Conservation (phyloP, 148 eudicot genomes). For the Hydrangea macrophylla region DNA sequence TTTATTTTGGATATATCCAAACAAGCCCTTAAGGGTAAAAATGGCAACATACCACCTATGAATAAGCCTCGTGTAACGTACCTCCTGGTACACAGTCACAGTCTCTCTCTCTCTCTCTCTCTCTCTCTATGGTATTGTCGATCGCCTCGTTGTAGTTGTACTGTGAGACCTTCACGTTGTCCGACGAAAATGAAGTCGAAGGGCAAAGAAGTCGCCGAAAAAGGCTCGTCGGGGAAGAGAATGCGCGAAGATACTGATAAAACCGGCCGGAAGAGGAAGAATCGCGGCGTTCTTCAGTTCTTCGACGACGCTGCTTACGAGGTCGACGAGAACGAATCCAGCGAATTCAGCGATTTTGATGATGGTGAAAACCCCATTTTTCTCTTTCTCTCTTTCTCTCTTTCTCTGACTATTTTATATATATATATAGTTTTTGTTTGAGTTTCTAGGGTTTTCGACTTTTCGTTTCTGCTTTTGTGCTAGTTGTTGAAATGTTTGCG, state of each 20-base stretch:
- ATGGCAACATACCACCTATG: too few relatives aligned
- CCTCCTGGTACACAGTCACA: too few relatives aligned
- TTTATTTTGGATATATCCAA: too few relatives aligned
- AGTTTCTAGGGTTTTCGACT: not conserved
- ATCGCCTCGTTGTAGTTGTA: not conserved
- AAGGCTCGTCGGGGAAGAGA: conserved; percentile 32
- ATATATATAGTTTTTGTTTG: not conserved
- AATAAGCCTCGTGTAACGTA: too few relatives aligned
- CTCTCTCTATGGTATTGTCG: not conserved
- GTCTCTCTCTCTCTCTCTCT: not conserved
- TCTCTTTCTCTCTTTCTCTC: not conserved
- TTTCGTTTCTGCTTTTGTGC: not conserved
- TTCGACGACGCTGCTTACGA: conserved; percentile 61
- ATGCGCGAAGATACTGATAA: conserved; percentile 33
- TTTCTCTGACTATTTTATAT: not conserved
- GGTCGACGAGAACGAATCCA: conserved; percentile 30
- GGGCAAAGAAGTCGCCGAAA: conserved; percentile 52
- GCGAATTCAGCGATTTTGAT: conserved; percentile 32
- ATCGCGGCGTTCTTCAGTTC: conserved; percentile 54
- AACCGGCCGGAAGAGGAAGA: conserved; percentile 36
- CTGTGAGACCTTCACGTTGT: not conserved
- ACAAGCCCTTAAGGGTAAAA: too few relatives aligned
- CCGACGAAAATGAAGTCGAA: conserved; percentile 45
- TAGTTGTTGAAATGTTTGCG: not conserved
- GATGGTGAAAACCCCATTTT: conserved; percentile 26